Evolutionary conservation across 108 stramenopile species (phyloP), one percentile per base, ranked within the genome.

Genomic region (Stephanodiscus triporus): DNA sequence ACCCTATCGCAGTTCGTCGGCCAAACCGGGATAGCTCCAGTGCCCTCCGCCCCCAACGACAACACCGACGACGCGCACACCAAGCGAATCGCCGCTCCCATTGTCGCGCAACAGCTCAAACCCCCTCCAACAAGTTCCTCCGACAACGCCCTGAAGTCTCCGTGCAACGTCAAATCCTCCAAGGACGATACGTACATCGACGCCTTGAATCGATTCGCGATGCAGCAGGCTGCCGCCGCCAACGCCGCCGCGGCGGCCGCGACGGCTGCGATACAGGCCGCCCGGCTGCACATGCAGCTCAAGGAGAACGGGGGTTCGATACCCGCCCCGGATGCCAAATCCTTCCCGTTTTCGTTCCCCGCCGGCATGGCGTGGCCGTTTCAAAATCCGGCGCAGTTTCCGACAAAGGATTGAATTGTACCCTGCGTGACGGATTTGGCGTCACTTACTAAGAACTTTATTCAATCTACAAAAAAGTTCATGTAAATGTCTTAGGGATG

Each of bases 181-280:
- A 50, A 27, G 11, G 48, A 20, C 11, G 48, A 27, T 13, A 48
- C 63, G 16, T 73, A 73, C 62, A 54, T 77, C 63, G 76, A 77
- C 32, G 68, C 68, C 13, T 43, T 77, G 49, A 77, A 77, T 50
- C 34, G 34, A 45, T 77, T 64, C 48, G 75, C 75, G 16, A 67
- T 76, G 66, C 59, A 68, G 47, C 75, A 76, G 59, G 75, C 75
- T 9, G 76, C 59, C 29, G 72, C 63, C 13, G 72, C 72, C 34
- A 73, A 63, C 32, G 77, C 77, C 22, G 77, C 77, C 17, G 70
- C 77, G 30, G 65, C 70, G 30, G 63, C 77, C 20, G 77, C 77
- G 47, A 71, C 71, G 30, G 57, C 70, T 30, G 77, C 70, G 32
- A 27, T 64, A 6, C 70, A 72, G n/a, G 66, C 66, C 6, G 53